These are phyloP conservation scores for Plasmodium cynomolgi DNA, from an alignment of 169 alveolate species.

Conservation along the genomic window DNA sequence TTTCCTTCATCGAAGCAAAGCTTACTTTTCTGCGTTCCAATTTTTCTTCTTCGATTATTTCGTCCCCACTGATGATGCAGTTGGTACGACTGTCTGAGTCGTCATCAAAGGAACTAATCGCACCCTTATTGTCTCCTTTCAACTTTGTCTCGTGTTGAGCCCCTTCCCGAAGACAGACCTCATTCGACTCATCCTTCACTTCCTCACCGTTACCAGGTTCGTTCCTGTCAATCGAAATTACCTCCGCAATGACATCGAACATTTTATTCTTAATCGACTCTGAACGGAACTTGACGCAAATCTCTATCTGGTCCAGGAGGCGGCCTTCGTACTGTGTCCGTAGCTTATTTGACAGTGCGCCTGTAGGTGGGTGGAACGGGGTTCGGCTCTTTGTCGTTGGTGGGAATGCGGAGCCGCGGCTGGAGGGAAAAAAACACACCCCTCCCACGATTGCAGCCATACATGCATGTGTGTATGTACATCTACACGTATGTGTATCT, in stretches of 20 bases:
- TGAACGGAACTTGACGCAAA: slow-evolving; percentile 21
- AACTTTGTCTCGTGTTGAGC: neutral
- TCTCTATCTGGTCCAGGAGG: slow-evolving; percentile 27
- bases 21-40: slow-evolving; percentile 61
- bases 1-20: slow-evolving; percentile 68
- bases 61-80: neutral
- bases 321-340: slow-evolving; percentile 32
- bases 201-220: neutral
- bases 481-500: neutral
- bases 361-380: neutral
- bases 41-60: slow-evolving; percentile 32
- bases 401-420: neutral
- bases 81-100: neutral
- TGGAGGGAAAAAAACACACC: neutral
- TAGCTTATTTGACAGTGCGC: slow-evolving; percentile 52
- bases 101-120: neutral
- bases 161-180: neutral
- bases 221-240: neutral
- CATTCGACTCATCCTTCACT: neutral
- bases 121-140: neutral
- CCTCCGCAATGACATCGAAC: neutral
- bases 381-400: neutral
- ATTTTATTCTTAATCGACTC: slow-evolving; percentile 12
- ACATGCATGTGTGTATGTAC: neutral
- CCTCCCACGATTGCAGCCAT: neutral